Base-by-base conservation (phyloP, 768 basidiomycete genomes). In the Mycena albidolilacea region DNA sequence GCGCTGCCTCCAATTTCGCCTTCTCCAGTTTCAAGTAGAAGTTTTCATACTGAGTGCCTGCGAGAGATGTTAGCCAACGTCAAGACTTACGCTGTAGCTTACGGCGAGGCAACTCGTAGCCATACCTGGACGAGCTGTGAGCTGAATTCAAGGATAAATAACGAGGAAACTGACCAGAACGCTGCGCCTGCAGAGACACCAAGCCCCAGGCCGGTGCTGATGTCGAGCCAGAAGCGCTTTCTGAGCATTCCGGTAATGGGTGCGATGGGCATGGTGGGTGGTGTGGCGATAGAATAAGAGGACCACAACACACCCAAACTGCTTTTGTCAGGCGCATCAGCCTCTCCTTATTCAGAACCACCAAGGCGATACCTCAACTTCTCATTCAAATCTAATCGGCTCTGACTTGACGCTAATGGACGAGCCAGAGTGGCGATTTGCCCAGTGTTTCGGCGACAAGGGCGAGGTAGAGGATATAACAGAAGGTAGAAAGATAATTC, bases 391-490 rank as follows among this genome's bases (percentile, higher is more conserved):
- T 44, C n/a, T 43, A n/a, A 7, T n/a, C 48, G 48, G 48, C n/a
- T 17, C 48, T 50, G 7, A 50, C 17, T 50, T n/a, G 7, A 19
- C 10, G 10, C 14, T n/a, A 82, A 94, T 95, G 95, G 95, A 96
- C 83, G 90, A 91, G 83, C 95, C 95, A 85, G 93, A 93, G 78
- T 99, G 98, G 98, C 93, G 97, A 79, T 99, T 99, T 85, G 97
- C 98, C 66, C 98, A 99, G 81, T 99, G 98, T 86, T 99, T 99
- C 81, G 98, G 98, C 76, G 98, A 99, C 89, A 99, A 99, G 90
- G 97, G 95, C 78, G 95, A 98, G 83, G 97, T 99, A 44, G 98
- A 98, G 81, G 98, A 99, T 83, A 99, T 99, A 81, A 99, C 98
- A 72, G 98, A 99, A 88, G 98, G 97, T 97, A 75, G 72, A 43